Conservation (phyloP, 2,329 filamentous ascomycete genomes). For the Zasmidium angulare region DNA sequence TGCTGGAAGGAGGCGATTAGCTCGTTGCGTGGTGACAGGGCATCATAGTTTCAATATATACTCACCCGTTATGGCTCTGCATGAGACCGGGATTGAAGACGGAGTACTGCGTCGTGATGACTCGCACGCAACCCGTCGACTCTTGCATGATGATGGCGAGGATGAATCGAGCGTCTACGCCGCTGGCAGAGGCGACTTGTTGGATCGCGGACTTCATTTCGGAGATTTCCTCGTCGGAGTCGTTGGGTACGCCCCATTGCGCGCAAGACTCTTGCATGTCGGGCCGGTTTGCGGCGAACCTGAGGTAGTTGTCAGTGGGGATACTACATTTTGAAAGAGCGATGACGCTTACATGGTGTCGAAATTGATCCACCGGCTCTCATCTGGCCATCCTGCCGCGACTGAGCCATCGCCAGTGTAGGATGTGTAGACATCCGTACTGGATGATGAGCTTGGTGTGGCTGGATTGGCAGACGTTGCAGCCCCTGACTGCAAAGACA, state of each 20-base stretch:
- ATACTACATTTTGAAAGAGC: too few species aligned
- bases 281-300: conserved; percentile 36
- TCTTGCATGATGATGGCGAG: conserved; percentile 49
- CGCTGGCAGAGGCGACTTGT: conserved; percentile 29
- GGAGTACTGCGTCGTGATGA: conserved; percentile 42
- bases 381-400: conserved; percentile 39
- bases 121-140: conserved; percentile 48
- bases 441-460: conserved; percentile 2
- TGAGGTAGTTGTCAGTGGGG: conserved; percentile 16
- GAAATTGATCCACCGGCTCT: conserved; percentile 37
- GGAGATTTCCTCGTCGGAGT: conserved; percentile 39
- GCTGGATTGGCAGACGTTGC: background rate
- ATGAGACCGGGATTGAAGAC: conserved; percentile 47
- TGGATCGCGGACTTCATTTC: conserved; percentile 40
- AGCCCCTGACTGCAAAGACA: background rate
- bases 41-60: too few species aligned
- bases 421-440: conserved; percentile 22
- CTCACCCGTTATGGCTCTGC: conserved; percentile 43
- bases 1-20: conserved; percentile 6
- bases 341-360: conserved; percentile 35
- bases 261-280: conserved; percentile 40
- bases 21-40: background rate
- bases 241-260: conserved; percentile 37
- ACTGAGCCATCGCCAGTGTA: conserved; percentile 38
- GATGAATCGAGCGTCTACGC: conserved; percentile 44